Conservation (phyloP, 345 rosid species). For the Nephelium lappaceum region DNA sequence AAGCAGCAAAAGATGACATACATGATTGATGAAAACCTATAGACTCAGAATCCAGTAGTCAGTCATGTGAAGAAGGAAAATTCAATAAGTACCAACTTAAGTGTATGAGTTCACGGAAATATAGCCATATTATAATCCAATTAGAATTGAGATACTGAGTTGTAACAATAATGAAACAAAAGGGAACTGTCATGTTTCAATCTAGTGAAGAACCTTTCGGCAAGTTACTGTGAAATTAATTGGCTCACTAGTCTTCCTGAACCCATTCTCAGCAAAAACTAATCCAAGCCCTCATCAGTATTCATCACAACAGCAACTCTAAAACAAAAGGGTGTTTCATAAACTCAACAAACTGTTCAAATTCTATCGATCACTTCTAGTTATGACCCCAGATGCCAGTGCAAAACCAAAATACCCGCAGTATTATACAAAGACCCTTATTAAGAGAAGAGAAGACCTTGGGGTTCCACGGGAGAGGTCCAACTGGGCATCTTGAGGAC, state of each 20-base stretch:
- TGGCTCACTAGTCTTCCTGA: not conserved
- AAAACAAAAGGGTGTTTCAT: not conserved
- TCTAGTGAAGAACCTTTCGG: not conserved
- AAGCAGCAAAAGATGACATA: not conserved
- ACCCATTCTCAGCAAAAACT: not conserved
- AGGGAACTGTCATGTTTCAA: not conserved
- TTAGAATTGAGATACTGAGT: not conserved
- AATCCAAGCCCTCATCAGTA: not conserved
- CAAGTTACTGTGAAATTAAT: not conserved
- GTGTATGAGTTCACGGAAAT: not conserved
- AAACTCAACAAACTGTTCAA: not conserved
- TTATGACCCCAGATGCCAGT: not conserved
- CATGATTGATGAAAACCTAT: not conserved
- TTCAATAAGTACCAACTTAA: not conserved
- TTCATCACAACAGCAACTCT: not conserved
- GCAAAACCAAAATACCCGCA: not conserved
- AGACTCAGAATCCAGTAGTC: not conserved
- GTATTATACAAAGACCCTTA: not conserved
- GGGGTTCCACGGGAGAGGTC: slow-evolving; percentile 72
- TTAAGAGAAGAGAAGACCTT: slow-evolving; percentile 38
- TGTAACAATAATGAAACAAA: not conserved
- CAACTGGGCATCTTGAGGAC: slow-evolving; percentile 79
- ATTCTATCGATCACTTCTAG: not conserved
- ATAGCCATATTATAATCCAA: not conserved
- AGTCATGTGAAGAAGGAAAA: not conserved